Evolutionary conservation across 768 basidiomycete species (phyloP).

Genomic region (Pseudohyphozyma bogoriensis): DNA sequence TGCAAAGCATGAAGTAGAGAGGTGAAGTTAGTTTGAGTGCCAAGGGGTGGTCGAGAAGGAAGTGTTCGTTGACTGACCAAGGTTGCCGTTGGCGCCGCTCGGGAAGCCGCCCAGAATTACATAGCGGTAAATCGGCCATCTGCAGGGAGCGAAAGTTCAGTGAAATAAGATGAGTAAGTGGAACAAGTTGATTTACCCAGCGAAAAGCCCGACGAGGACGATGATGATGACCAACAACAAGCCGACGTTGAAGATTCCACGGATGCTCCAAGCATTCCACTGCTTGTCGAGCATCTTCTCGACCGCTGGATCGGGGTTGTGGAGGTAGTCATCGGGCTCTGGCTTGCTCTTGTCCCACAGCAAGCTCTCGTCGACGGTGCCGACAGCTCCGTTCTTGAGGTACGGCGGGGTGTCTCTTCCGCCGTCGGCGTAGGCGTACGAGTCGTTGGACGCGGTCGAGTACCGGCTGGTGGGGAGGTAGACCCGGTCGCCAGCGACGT

Average conservation of each 20-base stretch:
- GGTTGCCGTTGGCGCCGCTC: not conserved
- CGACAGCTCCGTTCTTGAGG: no score
- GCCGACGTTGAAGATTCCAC: constrained; percentile 70
- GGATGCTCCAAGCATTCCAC: constrained; percentile 62
- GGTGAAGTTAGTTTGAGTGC: no score
- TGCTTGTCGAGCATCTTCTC: constrained; percentile 39
- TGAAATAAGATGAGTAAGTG: no score
- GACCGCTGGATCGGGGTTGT: constrained; percentile 41
- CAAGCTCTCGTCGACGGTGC: no score
- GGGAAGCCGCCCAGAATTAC: not conserved
- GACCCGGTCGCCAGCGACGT: constrained; percentile 9
- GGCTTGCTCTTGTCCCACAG: constrained; percentile 32
- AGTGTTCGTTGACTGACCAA: not conserved
- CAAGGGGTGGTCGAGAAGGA: not conserved
- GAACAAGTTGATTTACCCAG: constrained; percentile 74
- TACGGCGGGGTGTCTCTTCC: no score
- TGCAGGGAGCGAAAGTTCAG: not conserved
- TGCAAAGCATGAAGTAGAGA: constrained; percentile 40
- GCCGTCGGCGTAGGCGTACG: no score
- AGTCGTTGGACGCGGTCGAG: constrained; percentile 10
- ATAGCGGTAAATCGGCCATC: constrained; percentile 57
- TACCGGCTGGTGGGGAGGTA: not conserved
- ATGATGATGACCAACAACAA: constrained; percentile 61
- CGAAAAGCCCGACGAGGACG: constrained; percentile 69
- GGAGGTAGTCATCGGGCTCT: constrained; percentile 31